A percentile compares a stretch with the other conserved stretches of the same genome.
These are phyloP conservation scores for Ascocoryne sarcoides DNA, from an alignment of 2,329 filamentous ascomycete genomes.

Conservation along the genomic window DNA sequence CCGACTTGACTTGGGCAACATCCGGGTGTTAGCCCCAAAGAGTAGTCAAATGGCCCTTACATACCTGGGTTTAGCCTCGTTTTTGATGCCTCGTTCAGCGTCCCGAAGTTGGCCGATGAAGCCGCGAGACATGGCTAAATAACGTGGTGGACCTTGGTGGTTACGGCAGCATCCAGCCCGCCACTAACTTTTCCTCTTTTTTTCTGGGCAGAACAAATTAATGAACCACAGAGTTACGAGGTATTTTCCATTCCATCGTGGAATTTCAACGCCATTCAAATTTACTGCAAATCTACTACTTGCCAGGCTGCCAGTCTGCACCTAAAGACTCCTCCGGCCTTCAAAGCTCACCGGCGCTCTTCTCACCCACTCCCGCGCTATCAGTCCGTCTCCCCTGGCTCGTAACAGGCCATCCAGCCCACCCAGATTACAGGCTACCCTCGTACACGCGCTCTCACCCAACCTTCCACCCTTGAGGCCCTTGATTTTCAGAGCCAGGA, in stretches of 20 bases:
- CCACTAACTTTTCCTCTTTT: too few relatives aligned
- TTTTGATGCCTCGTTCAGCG: conserved; percentile 6
- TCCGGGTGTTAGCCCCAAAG: background rate
- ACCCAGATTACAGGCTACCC: conserved; percentile 7
- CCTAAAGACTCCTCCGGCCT: too few relatives aligned
- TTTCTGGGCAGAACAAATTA: too few relatives aligned
- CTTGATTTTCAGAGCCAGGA: conserved; percentile 16
- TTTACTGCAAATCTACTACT: too few relatives aligned
- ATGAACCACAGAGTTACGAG: too few relatives aligned
- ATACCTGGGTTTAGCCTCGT: conserved; percentile 8
- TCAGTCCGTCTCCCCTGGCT: conserved; percentile 2
- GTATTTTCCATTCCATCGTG: too few relatives aligned
- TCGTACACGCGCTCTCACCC: conserved; percentile 14
- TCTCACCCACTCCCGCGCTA: conserved; percentile 6
- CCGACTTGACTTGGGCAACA: background rate
- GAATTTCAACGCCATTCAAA: too few relatives aligned
- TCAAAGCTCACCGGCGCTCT: too few relatives aligned
- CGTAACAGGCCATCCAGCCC: conserved; percentile 9
- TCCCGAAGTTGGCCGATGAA: conserved; percentile 8
- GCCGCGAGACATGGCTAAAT: conserved; percentile 15
- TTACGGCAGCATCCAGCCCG: background rate
- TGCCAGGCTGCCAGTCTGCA: too few relatives aligned
- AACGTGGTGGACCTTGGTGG: conserved; percentile 9
- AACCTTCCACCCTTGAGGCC: conserved; percentile 8
- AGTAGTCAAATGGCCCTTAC: conserved; percentile 1